These are phyloP conservation scores for Vigna mungo DNA, from an alignment of 306 rosid genomes.

Conservation along the genomic window DNA sequence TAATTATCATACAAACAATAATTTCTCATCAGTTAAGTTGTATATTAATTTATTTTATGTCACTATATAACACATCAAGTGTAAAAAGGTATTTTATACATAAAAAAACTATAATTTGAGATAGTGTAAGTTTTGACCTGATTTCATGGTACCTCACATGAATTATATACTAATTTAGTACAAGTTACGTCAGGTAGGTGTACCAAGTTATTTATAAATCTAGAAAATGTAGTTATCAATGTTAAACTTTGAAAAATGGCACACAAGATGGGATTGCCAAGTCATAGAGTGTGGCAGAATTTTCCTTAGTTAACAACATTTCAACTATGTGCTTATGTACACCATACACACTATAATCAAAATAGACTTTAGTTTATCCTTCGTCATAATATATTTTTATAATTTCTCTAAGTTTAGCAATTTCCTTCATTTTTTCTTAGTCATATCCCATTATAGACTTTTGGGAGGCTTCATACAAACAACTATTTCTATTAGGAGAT, in stretches of 20 bases:
- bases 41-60: too few relatives aligned
- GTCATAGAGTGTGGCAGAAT: neutral
- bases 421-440: slow-evolving; percentile 24
- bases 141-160: neutral
- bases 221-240: neutral
- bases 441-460: slow-evolving; percentile 22
- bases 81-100: neutral
- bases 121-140: neutral
- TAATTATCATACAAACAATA: too few relatives aligned
- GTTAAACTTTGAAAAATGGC: neutral
- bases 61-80: too few relatives aligned
- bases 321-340: neutral
- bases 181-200: slow-evolving; percentile 12
- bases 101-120: neutral
- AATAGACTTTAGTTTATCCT: too few relatives aligned
- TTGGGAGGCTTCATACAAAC: too few relatives aligned
- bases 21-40: too few relatives aligned
- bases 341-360: too few relatives aligned
- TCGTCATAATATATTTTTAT: neutral
- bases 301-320: neutral
- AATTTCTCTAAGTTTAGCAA: neutral
- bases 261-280: neutral
- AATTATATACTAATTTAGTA: neutral
- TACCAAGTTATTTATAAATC: slow-evolving; percentile 9
- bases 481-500: too few relatives aligned